Percentiles rank a stretch among this genome's conserved stretches.
Conservation (phyloP, 208 protist genomes). For the Crithidia acanthocephali region DNA sequence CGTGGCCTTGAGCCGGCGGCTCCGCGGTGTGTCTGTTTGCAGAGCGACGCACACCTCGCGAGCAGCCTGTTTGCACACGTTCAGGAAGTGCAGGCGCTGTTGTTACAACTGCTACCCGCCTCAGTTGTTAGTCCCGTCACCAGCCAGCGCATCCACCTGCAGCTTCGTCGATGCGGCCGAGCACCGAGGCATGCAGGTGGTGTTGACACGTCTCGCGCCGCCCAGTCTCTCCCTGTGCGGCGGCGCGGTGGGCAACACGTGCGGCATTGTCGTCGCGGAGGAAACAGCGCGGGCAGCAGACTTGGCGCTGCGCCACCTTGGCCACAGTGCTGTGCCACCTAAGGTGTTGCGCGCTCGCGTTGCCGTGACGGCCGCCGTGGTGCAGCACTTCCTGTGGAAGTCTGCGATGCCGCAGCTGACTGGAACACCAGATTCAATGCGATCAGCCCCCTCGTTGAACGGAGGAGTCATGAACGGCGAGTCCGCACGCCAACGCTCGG, state of each 20-base stretch:
- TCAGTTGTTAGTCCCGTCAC: neutral
- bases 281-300: slow-evolving; percentile 21
- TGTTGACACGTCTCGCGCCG: slow-evolving; percentile 17
- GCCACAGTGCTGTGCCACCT: neutral
- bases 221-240: slow-evolving; percentile 23
- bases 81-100: neutral
- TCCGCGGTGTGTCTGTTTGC: slow-evolving; percentile 21
- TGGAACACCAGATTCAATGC: too few species aligned
- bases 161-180: neutral
- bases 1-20: neutral
- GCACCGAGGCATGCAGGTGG: neutral
- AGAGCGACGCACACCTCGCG: slow-evolving; percentile 8
- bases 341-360: slow-evolving; percentile 28
- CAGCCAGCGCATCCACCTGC: neutral
- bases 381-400: slow-evolving; percentile 24
- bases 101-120: neutral
- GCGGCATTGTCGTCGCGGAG: slow-evolving; percentile 15
- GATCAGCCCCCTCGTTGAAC: too few species aligned
- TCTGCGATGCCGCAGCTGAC: neutral
- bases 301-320: neutral
- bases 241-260: slow-evolving; percentile 16
- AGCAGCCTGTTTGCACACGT: slow-evolving; percentile 8
- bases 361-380: slow-evolving; percentile 19
- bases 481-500: neutral
- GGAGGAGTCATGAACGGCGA: neutral